phyloP scores from a whole-genome alignment of 108 stramenopile species.

The Stephanodiscus minutulus region DNA sequence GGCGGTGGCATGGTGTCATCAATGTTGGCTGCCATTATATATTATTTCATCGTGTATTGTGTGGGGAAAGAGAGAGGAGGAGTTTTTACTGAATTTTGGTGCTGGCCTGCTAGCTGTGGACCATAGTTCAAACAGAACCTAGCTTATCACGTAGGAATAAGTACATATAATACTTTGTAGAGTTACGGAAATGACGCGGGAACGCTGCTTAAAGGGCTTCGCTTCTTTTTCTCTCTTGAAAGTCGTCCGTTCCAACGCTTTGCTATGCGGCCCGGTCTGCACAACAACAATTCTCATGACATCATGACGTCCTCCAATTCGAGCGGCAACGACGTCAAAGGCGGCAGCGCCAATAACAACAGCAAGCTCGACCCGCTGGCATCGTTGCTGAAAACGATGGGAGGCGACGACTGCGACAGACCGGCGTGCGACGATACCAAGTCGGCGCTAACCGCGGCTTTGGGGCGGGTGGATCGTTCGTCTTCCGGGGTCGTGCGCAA shows the following conservation, averaged over 20 bases:
- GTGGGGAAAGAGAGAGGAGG: too few species aligned
- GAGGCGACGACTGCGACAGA: conserved; percentile 77
- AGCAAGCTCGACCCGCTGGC: neutral
- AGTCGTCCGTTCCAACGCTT: too few species aligned
- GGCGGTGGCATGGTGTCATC: conserved; percentile 6
- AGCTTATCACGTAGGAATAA: too few species aligned
- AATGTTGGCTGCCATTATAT: neutral
- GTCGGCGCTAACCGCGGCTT: conserved; percentile 54
- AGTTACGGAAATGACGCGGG: too few species aligned
- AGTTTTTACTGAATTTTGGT: too few species aligned
- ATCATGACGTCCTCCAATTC: conserved; percentile 24
- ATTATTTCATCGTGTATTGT: too few species aligned
- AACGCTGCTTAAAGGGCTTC: too few species aligned
- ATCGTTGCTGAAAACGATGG: conserved; percentile 44
- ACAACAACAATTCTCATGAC: neutral
- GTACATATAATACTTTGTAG: too few species aligned
- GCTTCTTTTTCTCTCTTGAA: neutral
- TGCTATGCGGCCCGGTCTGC: neutral
- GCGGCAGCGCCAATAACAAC: conserved; percentile 1
- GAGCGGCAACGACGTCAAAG: conserved; percentile 13
- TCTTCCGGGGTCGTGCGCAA: neutral
- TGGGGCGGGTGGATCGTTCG: conserved; percentile 44
- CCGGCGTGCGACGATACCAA: conserved; percentile 85
- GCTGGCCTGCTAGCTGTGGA: too few species aligned
- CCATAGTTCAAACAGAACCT: too few species aligned